Percentiles rank a stretch among this genome's conserved stretches.
These are phyloP conservation scores for Phytopythium kandeliae DNA, from an alignment of 352 stramenopile species.

Conservation along the genomic window DNA sequence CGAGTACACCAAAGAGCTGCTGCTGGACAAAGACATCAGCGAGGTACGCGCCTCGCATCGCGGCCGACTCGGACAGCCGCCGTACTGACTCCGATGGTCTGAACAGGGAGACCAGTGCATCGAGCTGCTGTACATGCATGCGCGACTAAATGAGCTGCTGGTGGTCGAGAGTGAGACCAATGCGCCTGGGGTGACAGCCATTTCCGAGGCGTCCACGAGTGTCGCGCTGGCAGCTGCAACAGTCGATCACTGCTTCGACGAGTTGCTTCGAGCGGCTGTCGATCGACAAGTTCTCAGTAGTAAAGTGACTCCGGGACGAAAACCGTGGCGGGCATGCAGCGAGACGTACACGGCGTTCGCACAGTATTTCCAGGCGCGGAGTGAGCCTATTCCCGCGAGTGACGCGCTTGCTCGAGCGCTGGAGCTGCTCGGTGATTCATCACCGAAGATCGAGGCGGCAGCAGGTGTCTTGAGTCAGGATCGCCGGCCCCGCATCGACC, in stretches of 20 bases:
- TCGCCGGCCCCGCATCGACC: slow-evolving; percentile 15
- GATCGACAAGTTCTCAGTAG: slow-evolving; percentile 3
- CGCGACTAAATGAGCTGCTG: slow-evolving; percentile 53
- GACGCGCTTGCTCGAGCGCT: slow-evolving; percentile 49
- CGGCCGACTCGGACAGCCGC: background rate
- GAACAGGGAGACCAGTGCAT: slow-evolving; percentile 20
- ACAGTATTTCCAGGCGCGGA: slow-evolving; percentile 36
- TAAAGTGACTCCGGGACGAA: slow-evolving; percentile 21
- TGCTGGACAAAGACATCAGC: slow-evolving; percentile 31
- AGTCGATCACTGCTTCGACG: slow-evolving; percentile 40
- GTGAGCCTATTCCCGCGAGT: slow-evolving; percentile 38
- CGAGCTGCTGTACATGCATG: slow-evolving; percentile 57
- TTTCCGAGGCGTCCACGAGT: slow-evolving; percentile 5
- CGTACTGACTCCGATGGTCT: background rate
- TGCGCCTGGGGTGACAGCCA: background rate
- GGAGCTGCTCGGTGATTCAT: slow-evolving; percentile 31
- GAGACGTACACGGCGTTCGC: slow-evolving; percentile 45
- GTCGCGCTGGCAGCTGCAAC: slow-evolving; percentile 13
- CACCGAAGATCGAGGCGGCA: background rate
- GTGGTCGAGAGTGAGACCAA: slow-evolving; percentile 13
- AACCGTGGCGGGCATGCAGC: slow-evolving; percentile 26
- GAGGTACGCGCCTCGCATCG: slow-evolving; percentile 10
- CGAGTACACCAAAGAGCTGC: slow-evolving; percentile 39
- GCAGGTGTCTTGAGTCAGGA: background rate
- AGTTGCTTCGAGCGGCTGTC: slow-evolving; percentile 28